A percentile compares a stretch with the other conserved stretches of the same genome.
phyloP scores from a whole-genome alignment of 768 basidiomycete species.

The Podaxis carcinomalis region DNA sequence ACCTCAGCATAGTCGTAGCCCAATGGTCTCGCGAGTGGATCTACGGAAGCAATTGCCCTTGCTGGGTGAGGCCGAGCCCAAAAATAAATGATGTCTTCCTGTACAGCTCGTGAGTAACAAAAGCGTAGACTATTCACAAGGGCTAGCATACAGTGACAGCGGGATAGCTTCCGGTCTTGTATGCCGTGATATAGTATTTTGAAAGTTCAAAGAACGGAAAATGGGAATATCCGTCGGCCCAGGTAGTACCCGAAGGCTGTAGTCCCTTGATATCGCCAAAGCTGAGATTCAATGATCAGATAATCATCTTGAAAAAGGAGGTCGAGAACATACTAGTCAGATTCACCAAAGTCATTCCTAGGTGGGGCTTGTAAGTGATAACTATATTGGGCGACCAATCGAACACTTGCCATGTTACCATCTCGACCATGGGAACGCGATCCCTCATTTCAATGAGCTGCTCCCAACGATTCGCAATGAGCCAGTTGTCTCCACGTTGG shows the following conservation, averaged over 20 bases:
- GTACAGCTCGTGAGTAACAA: background rate
- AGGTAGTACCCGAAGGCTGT: slow-evolving; percentile 40
- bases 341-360: slow-evolving; percentile 78
- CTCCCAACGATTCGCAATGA: slow-evolving; percentile 69
- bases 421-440: slow-evolving; percentile 52
- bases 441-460: slow-evolving; percentile 57
- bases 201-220: slow-evolving; percentile 59
- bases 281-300: slow-evolving; percentile 20
- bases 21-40: slow-evolving; percentile 41
- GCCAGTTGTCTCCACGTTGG: slow-evolving; percentile 63
- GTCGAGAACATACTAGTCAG: slow-evolving; percentile 47
- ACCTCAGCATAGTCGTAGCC: slow-evolving; percentile 52
- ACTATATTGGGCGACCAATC: background rate
- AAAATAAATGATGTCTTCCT: slow-evolving; percentile 46
- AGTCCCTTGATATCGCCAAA: slow-evolving; percentile 55
- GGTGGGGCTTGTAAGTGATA: background rate
- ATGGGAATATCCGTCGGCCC: slow-evolving; percentile 40
- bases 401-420: slow-evolving; percentile 56
- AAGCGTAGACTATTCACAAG: slow-evolving; percentile 14
- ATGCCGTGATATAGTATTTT: slow-evolving; percentile 61
- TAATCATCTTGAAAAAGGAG: background rate
- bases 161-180: slow-evolving; percentile 63
- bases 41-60: slow-evolving; percentile 37
- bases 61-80: slow-evolving; percentile 67
- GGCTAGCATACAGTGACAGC: slow-evolving; percentile 43